phyloP scores from a whole-genome alignment of 768 basidiomycete genomes.

The Leccinum disarticulatum region DNA sequence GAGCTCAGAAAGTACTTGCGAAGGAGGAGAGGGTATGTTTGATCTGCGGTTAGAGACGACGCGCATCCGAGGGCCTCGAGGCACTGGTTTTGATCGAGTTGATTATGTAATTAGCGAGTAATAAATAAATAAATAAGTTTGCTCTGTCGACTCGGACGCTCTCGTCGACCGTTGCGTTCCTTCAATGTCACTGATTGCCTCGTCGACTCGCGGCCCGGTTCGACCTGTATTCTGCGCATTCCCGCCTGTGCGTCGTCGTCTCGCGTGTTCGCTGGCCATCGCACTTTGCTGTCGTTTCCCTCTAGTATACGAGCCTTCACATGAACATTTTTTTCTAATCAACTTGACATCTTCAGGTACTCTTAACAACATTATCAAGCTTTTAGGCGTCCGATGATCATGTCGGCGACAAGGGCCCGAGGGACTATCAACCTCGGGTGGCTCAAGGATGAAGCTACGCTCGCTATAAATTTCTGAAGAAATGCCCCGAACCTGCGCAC shows the following conservation, averaged over 20 bases:
- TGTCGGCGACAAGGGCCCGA: conserved; percentile 2
- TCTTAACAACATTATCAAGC: background rate
- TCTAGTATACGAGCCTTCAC: background rate
- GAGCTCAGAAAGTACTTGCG: background rate
- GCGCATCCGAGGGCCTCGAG: conserved; percentile 16
- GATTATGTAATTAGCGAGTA: too few species aligned
- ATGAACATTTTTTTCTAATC: background rate
- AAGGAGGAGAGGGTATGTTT: conserved; percentile 2
- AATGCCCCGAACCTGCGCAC: background rate
- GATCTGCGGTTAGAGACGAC: conserved; percentile 8
- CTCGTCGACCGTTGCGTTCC: too few species aligned
- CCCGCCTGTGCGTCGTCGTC: too few species aligned
- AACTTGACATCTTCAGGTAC: background rate
- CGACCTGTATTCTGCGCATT: too few species aligned
- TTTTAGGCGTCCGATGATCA: background rate
- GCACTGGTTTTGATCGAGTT: background rate
- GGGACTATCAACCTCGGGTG: background rate
- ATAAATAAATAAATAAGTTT: too few species aligned
- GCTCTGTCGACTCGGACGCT: too few species aligned
- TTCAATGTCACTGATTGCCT: too few species aligned
- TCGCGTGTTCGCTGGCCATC: too few species aligned
- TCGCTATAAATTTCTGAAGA: conserved; percentile 6
- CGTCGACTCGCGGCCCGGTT: too few species aligned
- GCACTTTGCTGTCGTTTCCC: too few species aligned
- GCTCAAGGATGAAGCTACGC: conserved; percentile 15